Evolutionary conservation across 352 stramenopile genomes (phyloP), one percentile per base, ranked within the genome.

Genomic region (Phytophthora colocasiae): DNA sequence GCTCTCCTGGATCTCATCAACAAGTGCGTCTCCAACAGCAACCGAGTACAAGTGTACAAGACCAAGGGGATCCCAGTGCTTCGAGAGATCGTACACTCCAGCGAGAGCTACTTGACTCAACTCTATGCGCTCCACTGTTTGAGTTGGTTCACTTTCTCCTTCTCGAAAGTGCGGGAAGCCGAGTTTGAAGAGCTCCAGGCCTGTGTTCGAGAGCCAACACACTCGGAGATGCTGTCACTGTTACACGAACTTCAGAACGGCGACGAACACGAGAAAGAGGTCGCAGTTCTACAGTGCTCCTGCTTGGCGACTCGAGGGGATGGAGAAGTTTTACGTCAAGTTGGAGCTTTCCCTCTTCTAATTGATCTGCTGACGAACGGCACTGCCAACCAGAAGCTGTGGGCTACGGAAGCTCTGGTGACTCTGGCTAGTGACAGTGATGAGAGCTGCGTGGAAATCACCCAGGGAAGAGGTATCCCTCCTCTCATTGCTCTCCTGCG

Each of bases 91-190:
- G 19, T 19, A 19, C 19, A 19, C 19, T 19, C 19, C 19, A 19
- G 19, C 19, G 19, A 19, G 19, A 19, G 19, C 19, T 19, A 19
- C 19, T 19, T 19, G 19, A 19, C 19, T 19, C 19, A 19, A 19
- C 31, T 71, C 17, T 71, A 67, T 11, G 63, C 63, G 0, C 44
- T 71, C 19, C 63, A 71, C 19, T 62, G 63, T 6, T 26, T 71
- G 36, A 62, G 63, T 19, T 71, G 63, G 63, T 62, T 67, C 48
- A 67, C 63, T 4, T 71, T 67, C 22, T 62, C 46, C 10, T 62
- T 58, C 57, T 67, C 63, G 22, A 22, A 22, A 22, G 22, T 22
- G 22, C 31, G 1, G 9, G 57, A 55, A 27, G 39, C 27, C 12
- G 38, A 62, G 11, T 71, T 66, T 19, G 46, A 41, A 6, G 14